Conservation (phyloP, 163 green algal genomes). For the Coccomyxa subellipsoidea region DNA sequence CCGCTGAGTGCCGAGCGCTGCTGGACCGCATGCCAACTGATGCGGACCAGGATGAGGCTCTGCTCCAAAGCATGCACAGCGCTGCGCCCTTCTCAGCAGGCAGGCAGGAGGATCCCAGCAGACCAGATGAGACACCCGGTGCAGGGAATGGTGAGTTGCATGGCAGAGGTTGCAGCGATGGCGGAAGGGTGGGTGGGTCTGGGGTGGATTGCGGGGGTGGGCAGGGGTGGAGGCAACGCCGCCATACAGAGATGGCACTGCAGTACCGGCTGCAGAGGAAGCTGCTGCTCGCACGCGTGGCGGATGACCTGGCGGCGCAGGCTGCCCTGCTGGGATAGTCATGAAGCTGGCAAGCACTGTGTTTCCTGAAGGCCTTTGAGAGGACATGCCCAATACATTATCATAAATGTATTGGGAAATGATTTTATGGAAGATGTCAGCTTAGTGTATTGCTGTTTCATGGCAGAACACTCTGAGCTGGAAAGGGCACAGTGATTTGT, state of each 20-base stretch:
- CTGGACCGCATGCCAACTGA: background rate
- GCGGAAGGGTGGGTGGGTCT: background rate
- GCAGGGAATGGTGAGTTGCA: background rate
- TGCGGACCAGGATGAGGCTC: background rate
- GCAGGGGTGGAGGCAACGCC: background rate
- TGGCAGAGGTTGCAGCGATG: too few relatives aligned
- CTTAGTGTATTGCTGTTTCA: too few relatives aligned
- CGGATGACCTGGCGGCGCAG: background rate
- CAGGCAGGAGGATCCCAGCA: background rate
- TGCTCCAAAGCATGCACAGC: background rate
- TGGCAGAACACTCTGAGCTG: too few relatives aligned
- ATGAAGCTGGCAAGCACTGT: background rate
- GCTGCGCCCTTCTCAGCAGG: background rate
- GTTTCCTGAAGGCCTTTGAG: background rate
- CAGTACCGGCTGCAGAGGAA: conserved; percentile 10
- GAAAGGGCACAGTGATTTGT: too few relatives aligned
- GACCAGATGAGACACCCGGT: background rate
- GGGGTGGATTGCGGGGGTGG: background rate
- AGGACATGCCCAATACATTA: background rate
- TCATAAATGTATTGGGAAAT: too few relatives aligned
- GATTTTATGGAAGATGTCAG: too few relatives aligned
- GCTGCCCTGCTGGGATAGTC: background rate
- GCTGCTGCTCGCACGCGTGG: conserved; percentile 1
- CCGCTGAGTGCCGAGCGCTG: background rate
- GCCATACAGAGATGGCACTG: background rate